A percentile compares a stretch with the other conserved stretches of the same genome.
These are phyloP conservation scores for Pseudocercospora cruenta DNA, from an alignment of 2,329 filamentous ascomycete species.

Conservation along the genomic window DNA sequence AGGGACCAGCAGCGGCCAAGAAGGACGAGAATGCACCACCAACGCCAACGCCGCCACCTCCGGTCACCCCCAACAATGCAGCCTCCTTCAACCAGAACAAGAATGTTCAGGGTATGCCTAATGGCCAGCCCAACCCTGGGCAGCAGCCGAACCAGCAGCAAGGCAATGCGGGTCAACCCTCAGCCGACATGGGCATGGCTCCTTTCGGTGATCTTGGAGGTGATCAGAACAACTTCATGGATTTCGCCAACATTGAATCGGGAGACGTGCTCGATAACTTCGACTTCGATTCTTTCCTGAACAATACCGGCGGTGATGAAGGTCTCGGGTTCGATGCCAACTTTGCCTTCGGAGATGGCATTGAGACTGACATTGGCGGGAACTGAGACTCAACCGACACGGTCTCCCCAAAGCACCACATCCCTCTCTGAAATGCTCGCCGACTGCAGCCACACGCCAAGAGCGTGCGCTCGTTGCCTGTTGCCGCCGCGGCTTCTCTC, in stretches of 20 bases:
- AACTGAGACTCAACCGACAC: slow-evolving; percentile 12
- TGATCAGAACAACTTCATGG: slow-evolving; percentile 45
- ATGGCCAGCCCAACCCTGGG: slow-evolving; percentile 38
- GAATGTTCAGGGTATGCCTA: slow-evolving; percentile 40
- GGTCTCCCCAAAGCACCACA: background rate
- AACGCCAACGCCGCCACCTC: slow-evolving; percentile 54
- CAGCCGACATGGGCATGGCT: slow-evolving; percentile 40
- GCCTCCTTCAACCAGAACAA: slow-evolving; percentile 43
- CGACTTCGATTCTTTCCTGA: slow-evolving; percentile 69
- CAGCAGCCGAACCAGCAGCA: slow-evolving; percentile 39
- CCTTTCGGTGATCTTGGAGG: slow-evolving; percentile 46
- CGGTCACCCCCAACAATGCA: slow-evolving; percentile 49
- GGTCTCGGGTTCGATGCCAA: slow-evolving; percentile 44
- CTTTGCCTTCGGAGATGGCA: slow-evolving; percentile 40
- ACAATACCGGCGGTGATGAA: slow-evolving; percentile 54
- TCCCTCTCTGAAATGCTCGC: too few relatives aligned
- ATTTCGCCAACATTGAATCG: slow-evolving; percentile 53
- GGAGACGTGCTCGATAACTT: slow-evolving; percentile 70
- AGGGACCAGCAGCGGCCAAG: slow-evolving; percentile 40
- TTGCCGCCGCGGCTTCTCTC: background rate
- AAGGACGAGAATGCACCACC: slow-evolving; percentile 44
- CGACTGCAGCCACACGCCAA: background rate
- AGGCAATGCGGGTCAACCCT: slow-evolving; percentile 25
- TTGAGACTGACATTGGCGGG: slow-evolving; percentile 27
- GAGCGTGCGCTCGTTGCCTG: background rate